Base-by-base conservation (phyloP, 2,329 filamentous ascomycete species). In the Rhinocladiella mackenziei region DNA sequence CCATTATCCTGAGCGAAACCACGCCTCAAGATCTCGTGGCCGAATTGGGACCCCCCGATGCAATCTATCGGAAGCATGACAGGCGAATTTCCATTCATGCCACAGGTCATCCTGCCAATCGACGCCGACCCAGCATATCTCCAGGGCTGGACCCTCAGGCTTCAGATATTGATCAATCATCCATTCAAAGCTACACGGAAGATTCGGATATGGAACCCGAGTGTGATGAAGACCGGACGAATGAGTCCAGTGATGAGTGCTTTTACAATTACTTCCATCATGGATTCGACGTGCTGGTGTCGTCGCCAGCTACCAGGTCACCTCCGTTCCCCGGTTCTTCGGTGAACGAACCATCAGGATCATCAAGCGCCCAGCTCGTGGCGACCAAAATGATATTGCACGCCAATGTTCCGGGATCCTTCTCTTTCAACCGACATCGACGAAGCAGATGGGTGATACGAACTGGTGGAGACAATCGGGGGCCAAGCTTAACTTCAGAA, bases 261-360 rank as follows among this genome's bases (percentile, higher is more conserved):
- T 98, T 97, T 63, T 96, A 92, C 67, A 97, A 97, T 63, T 98
- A 98, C 64, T 98, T 96, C 62, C 84, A 91, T 54, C 83, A 95
- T 51, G 92, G 92, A 1, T 94, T 98, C 60, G 92, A 98, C 64
- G 78, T 96, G 7, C 75, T 97, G 4, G 78, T 98, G n/a, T 94
- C 91, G 1, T 80, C 81, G 20, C 84, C 86, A 0, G 80, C 78
- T 0, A 62, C 74, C 4, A 73, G 83, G 3, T 86, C 84, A 0
- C 77, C 77, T 15, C 70, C 72, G 5, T 81, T 84, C 0, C 84
- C 82, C 6, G 37, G 38, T 11, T 28, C 19, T 4, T 25, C 25
- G 11, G 26, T 11, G 13, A 39, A 20, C n/a, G 48, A 54, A 15
- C 18, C 32, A 17, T 40, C 43, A 25, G 55, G 58, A 13, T 59